Conservation (phyloP, 2,329 filamentous ascomycete genomes). For the Fusarium sp. region DNA sequence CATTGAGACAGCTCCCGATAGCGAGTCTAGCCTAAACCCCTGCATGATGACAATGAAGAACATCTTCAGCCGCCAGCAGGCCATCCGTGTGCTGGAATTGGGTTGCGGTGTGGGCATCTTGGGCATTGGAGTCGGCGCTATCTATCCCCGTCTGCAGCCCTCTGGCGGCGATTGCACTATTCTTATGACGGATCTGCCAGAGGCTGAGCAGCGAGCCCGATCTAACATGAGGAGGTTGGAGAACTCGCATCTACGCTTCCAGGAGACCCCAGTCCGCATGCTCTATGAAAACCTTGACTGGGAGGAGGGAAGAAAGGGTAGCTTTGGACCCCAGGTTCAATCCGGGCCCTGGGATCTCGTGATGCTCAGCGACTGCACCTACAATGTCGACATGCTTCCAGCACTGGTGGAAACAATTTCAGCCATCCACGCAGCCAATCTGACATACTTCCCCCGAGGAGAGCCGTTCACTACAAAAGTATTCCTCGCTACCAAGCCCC, state of each 20-base stretch:
- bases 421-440: conserved; percentile 59
- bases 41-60: conserved; percentile 52
- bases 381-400: conserved; percentile 69
- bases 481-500: conserved; percentile 68
- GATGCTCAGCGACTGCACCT: conserved; percentile 71
- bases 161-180: conserved; percentile 51
- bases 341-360: conserved; percentile 64
- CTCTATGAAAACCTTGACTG: conserved; percentile 70
- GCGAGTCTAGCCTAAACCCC: conserved; percentile 44
- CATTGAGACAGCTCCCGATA: conserved; percentile 47
- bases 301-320: conserved; percentile 63
- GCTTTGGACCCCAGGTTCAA: conserved; percentile 58
- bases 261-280: conserved; percentile 48
- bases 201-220: conserved; percentile 63
- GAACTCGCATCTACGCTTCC: conserved; percentile 30
- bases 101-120: conserved; percentile 70
- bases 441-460: conserved; percentile 33
- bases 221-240: conserved; percentile 60
- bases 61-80: conserved; percentile 45
- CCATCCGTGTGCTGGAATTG: conserved; percentile 65
- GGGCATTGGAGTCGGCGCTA: conserved; percentile 62
- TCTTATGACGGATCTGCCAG: conserved; percentile 68
- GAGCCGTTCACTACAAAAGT: conserved; percentile 56
- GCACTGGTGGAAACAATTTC: conserved; percentile 67
- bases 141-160: conserved; percentile 48